phyloP scores from a whole-genome alignment of 1,284 basidiomycete genomes.

The Austroboletus novae-zelandiae region DNA sequence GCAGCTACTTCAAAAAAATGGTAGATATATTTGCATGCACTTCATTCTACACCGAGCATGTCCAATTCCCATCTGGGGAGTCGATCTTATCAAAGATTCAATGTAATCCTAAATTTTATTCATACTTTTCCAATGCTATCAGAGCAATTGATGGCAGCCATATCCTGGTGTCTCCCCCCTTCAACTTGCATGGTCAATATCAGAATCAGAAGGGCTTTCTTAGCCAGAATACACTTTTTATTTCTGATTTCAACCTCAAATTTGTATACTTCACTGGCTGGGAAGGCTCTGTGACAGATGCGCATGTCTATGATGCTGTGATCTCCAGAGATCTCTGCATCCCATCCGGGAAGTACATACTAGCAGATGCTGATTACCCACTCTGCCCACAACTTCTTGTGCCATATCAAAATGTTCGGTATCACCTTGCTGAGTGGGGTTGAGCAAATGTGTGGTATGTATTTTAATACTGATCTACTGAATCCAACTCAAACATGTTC shows the following conservation, averaged over 20 bases:
- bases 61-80: not conserved
- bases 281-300: constrained; percentile 15
- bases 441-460: not conserved
- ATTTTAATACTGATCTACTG: not conserved
- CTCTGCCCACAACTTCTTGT: not conserved
- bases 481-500: not conserved
- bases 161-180: not conserved
- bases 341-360: constrained; percentile 10
- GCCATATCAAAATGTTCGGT: not conserved
- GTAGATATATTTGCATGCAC: not conserved
- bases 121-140: constrained; percentile 5
- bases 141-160: constrained; percentile 4
- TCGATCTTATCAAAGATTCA: not conserved
- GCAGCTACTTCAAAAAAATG: constrained; percentile 1
- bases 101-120: not conserved
- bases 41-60: not conserved
- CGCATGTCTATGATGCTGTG: constrained; percentile 4
- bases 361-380: constrained; percentile 12
- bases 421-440: not conserved
- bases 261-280: constrained; percentile 5
- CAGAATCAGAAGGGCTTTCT: constrained; percentile 25
- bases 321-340: constrained; percentile 1
- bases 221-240: constrained; percentile 26
- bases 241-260: constrained; percentile 13
- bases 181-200: not conserved